phyloP scores from a whole-genome alignment of 2,329 filamentous ascomycete genomes.

The Tolypocladium tropicale region DNA sequence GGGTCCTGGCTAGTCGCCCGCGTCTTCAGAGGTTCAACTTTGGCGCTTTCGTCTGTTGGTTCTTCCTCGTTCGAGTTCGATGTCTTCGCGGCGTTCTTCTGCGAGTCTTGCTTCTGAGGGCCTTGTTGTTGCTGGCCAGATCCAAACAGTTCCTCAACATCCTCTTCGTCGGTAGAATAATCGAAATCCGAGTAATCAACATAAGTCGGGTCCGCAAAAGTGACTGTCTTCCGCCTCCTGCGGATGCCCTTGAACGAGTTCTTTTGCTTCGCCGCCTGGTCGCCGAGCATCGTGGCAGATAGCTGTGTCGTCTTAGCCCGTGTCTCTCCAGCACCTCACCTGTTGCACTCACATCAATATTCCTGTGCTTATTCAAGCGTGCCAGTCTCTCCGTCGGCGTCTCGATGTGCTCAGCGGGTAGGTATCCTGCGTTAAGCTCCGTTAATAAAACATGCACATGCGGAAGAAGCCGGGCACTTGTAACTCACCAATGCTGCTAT shows the following conservation, averaged over 20 bases:
- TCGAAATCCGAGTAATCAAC: constrained; percentile 82
- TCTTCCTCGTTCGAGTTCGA: constrained; percentile 17
- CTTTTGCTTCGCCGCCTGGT: constrained; percentile 65
- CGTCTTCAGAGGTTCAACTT: constrained; percentile 45
- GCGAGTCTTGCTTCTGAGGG: constrained; percentile 18
- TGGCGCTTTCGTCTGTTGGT: constrained; percentile 40
- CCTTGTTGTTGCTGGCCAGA: constrained; percentile 19
- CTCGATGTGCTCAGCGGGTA: constrained; percentile 96
- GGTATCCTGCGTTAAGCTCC: constrained; percentile 54
- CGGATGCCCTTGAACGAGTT: constrained; percentile 77
- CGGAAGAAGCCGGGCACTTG: not conserved
- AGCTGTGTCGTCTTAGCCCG: constrained; percentile 27
- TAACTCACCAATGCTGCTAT: constrained; percentile 73
- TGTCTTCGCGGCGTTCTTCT: constrained; percentile 18
- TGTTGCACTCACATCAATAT: constrained; percentile 69
- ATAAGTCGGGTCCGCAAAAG: constrained; percentile 77
- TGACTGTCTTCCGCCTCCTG: constrained; percentile 75
- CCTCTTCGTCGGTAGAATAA: constrained; percentile 68
- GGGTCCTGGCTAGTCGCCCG: constrained; percentile 30
- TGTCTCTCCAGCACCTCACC: not conserved
- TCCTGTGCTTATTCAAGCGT: constrained; percentile 92
- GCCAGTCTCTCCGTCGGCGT: constrained; percentile 92
- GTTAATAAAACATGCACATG: constrained; percentile 7
- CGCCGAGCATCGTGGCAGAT: constrained; percentile 52
- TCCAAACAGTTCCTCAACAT: constrained; percentile 34